Conservation (phyloP, 345 rosid genomes). For the Citrus unshiu region DNA sequence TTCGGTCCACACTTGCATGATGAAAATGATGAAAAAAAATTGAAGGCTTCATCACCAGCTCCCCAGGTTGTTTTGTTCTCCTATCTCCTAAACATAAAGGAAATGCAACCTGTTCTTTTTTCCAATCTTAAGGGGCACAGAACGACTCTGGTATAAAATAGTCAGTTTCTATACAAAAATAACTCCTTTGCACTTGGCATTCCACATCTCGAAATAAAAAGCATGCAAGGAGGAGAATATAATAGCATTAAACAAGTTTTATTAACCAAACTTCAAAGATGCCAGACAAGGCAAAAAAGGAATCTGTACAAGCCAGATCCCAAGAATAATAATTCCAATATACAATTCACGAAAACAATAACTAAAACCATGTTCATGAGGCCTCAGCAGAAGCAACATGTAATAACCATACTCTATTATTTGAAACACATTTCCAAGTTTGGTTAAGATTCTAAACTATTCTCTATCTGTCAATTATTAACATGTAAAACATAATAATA, state of each 20-base stretch:
- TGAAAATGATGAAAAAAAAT: background rate
- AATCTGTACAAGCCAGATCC: background rate
- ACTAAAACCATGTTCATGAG: no score
- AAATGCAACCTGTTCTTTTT: background rate
- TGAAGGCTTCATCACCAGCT: background rate
- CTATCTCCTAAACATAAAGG: background rate
- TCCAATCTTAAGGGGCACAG: background rate
- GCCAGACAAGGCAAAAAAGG: background rate
- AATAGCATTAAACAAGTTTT: no score
- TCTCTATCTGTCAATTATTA: background rate
- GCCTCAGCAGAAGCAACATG: no score
- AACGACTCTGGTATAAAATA: background rate
- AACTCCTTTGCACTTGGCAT: background rate
- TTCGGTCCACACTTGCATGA: no score
- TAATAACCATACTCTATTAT: no score
- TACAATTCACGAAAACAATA: no score
- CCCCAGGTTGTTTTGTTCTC: background rate
- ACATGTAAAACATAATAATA: background rate
- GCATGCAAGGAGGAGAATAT: background rate
- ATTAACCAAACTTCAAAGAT: background rate
- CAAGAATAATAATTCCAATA: no score
- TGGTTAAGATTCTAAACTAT: no score
- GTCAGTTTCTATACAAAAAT: background rate
- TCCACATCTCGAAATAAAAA: background rate
- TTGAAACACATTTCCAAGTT: no score